Evolutionary conservation across 192 early-diverging fungal genomes (phyloP).

Genomic region (Endogone sp.): DNA sequence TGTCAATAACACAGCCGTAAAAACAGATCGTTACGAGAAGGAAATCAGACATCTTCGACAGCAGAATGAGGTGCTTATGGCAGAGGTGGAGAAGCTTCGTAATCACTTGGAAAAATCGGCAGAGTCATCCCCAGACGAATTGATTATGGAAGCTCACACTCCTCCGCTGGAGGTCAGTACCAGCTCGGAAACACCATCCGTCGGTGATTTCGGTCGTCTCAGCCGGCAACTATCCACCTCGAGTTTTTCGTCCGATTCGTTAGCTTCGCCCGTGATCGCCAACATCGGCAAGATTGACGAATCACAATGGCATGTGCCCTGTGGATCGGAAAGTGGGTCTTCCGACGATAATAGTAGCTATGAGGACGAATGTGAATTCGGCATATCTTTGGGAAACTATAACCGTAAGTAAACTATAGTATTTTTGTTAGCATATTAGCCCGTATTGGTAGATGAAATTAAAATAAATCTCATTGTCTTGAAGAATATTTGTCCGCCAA

Average conservation of each 20-base stretch:
- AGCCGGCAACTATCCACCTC: neutral
- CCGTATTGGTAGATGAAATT: too few relatives aligned
- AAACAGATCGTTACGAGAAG: neutral
- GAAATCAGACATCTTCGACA: neutral
- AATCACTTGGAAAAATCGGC: neutral
- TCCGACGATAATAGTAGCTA: neutral
- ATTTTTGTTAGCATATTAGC: too few relatives aligned
- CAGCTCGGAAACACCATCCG: neutral
- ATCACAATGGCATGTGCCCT: neutral
- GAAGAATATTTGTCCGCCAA: too few relatives aligned
- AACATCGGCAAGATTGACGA: neutral
- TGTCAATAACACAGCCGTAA: constrained; percentile 16
- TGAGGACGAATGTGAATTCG: neutral
- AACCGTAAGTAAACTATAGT: neutral
- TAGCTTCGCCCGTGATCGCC: neutral
- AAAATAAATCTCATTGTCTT: too few relatives aligned
- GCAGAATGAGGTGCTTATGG: neutral
- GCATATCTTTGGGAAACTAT: neutral
- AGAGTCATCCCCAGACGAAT: neutral
- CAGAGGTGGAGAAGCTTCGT: neutral
- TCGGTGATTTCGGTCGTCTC: neutral
- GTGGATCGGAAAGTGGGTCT: neutral
- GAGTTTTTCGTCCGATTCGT: neutral
- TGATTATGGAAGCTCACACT: neutral
- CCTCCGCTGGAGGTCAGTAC: neutral